Percentiles rank a stretch among this genome's conserved stretches.
Conservation (phyloP, 768 basidiomycete species). For the Hortiboletus campestris region DNA sequence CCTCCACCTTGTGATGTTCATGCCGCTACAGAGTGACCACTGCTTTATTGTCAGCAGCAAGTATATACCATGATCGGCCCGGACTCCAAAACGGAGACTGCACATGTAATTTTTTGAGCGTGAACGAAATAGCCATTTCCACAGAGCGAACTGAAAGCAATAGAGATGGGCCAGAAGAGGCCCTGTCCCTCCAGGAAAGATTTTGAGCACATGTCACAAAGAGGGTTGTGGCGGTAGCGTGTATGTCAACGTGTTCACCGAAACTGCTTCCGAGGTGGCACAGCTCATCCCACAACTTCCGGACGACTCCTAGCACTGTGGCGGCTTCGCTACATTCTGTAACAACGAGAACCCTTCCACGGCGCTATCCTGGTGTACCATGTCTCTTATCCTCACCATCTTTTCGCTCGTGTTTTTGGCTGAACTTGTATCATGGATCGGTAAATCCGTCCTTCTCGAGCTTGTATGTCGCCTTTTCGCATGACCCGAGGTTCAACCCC, state of each 20-base stretch:
- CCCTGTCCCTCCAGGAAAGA: neutral
- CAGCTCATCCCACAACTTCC: neutral
- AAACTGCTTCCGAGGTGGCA: neutral
- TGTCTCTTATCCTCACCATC: slow-evolving; percentile 81
- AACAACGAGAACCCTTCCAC: neutral
- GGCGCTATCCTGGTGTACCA: slow-evolving; percentile 28
- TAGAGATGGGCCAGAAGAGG: neutral
- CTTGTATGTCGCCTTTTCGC: slow-evolving; percentile 50
- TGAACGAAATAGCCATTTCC: too few species aligned
- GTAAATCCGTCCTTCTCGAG: slow-evolving; percentile 79
- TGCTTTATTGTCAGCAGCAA: too few species aligned
- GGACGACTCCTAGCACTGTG: neutral
- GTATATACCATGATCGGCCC: too few species aligned
- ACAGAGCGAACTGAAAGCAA: too few species aligned
- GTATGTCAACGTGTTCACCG: slow-evolving; percentile 18
- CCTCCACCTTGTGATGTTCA: too few species aligned
- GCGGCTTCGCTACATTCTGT: slow-evolving; percentile 5
- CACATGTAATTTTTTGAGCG: too few species aligned
- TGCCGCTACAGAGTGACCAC: too few species aligned
- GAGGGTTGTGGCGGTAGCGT: neutral
- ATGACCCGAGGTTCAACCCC: slow-evolving; percentile 2
- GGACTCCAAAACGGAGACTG: too few species aligned
- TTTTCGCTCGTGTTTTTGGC: slow-evolving; percentile 80
- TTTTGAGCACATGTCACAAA: neutral
- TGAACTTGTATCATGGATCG: slow-evolving; percentile 86